Base-by-base conservation (phyloP, 352 stramenopile genomes). In the Phytophthora gonapodyides region DNA sequence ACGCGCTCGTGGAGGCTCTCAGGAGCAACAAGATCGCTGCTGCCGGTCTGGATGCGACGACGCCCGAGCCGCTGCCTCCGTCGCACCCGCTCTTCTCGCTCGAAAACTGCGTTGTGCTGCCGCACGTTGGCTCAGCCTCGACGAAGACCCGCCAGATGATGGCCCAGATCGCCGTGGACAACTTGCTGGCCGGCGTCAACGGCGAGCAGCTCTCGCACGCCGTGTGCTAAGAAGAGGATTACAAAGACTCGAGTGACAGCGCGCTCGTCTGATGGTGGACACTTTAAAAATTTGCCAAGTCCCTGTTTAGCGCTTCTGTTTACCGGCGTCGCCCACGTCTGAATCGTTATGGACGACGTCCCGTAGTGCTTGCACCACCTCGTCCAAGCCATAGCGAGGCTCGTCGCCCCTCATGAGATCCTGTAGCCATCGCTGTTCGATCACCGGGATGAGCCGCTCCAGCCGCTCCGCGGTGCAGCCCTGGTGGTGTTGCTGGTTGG, bases 41-140 rank as follows among this genome's bases (percentile, higher is more conserved):
- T 7, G 84, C 82, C 7, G 82, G 71, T 27, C 71, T 98, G 30
- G 91, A 98, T 61, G 92, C 96, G 17, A 97, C 91, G 13, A 82
- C 76, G 30, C 91, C 91, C 7, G 93, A 98, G 79, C 93, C 93
- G n/a, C 73, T 98, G 37, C 77, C 88, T 10, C 63, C 75, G 13
- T 76, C 77, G 15, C 89, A 97, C 63, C 67, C 68, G 50, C 61
- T 98, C 16, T 93, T 82, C 53, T 61, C 54, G 37, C 75, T 89
- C 15, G 31, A 73, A 11, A 92, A 92, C 66, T 92, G 83, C 56
- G 69, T 90, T 7, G 72, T 89, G 24, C 54, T 84, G 59, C 76
- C 76, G 30, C 76, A 84, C 19, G 78, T 84, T 21, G 73, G 67
- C 16, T 82, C 76, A 42, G 76, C 63, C 33, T 83, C 70, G 41